Evolutionary conservation across 148 eudicot genomes (phyloP).

Genomic region (Dysphania ambrosioides): DNA sequence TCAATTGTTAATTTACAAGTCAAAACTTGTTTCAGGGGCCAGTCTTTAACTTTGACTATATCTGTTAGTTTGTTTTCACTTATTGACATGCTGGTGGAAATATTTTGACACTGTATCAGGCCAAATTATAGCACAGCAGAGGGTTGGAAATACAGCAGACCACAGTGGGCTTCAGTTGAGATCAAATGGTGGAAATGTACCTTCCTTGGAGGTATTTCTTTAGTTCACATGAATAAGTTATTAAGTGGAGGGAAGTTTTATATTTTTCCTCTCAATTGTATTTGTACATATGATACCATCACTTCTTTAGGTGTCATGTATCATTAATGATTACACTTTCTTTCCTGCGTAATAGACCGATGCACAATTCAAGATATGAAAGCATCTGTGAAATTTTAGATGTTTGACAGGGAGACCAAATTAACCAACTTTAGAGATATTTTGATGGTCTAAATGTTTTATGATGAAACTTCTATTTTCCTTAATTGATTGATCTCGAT

Average conservation of each 20-base stretch:
- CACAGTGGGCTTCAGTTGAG: slow-evolving; percentile 34
- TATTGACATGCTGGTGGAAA: slow-evolving; percentile 12
- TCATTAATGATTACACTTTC: neutral
- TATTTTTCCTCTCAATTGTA: neutral
- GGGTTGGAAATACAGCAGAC: slow-evolving; percentile 35
- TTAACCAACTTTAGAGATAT: neutral
- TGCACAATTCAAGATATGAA: neutral
- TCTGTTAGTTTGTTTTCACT: neutral
- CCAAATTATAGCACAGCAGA: slow-evolving; percentile 32
- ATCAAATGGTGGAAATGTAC: slow-evolving; percentile 36
- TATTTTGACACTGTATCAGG: slow-evolving; percentile 27
- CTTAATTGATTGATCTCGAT: slow-evolving; percentile 8
- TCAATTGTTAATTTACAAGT: neutral
- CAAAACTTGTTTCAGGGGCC: neutral
- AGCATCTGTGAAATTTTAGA: neutral
- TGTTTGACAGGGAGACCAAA: neutral
- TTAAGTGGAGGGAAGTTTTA: neutral
- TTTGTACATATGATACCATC: neutral
- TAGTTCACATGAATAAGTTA: neutral
- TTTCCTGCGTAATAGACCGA: neutral
- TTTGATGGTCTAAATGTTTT: neutral
- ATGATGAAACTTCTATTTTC: neutral
- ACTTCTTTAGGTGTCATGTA: neutral
- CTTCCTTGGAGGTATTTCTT: slow-evolving; percentile 44
- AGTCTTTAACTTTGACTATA: neutral